Evolutionary conservation across 78 protist species (phyloP), one percentile per base, ranked within the genome.

Genomic region (Protostelium mycophagum): DNA sequence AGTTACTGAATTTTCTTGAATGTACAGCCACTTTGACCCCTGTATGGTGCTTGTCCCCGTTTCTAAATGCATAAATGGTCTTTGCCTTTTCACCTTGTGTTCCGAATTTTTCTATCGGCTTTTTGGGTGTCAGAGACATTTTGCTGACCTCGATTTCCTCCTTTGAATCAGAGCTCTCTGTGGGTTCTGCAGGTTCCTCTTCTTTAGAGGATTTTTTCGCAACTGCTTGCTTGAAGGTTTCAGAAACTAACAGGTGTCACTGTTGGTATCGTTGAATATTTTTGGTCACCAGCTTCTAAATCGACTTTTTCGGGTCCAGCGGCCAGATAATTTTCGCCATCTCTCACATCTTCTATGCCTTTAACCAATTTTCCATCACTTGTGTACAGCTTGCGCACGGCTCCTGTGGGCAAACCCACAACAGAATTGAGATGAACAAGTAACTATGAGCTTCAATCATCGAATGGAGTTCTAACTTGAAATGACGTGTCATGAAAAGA

Each of bases 351-450:
- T 5, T 91, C 91, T 38, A 91, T 28, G 38, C 36, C 31, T 31
- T 88, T 91, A 29, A 91, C 85, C 37, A 35, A 88, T 35, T 84
- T 84, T 1, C 94, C 94, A 35, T 88, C 88, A 5, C 38, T 10
- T 37, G 86, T 63, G 35, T 39, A 91, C 1, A 88, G 89, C 86
- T 91, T 91, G 34, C 94, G 63, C 28, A 91, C 94, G 16, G 91
- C 38, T 1, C 94, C 94, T 39, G 90, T 91, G 35, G 87, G 89
- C 37, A 91, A n/a, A 63, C 89, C 29, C 38, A 91, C 94, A 63
- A 88, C 89, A 31, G 85, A 88, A 29, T 87, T 86, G 0, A 91
- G 88, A 35, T 91, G 91, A 38, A 88, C 90, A 34, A 88, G 86
- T 34, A 91, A 34, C 83, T 91, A 51, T 16, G 73, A 51, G 16